Conservation (phyloP, 2,329 filamentous ascomycete genomes). For the Pseudogymnoascus sp. region DNA sequence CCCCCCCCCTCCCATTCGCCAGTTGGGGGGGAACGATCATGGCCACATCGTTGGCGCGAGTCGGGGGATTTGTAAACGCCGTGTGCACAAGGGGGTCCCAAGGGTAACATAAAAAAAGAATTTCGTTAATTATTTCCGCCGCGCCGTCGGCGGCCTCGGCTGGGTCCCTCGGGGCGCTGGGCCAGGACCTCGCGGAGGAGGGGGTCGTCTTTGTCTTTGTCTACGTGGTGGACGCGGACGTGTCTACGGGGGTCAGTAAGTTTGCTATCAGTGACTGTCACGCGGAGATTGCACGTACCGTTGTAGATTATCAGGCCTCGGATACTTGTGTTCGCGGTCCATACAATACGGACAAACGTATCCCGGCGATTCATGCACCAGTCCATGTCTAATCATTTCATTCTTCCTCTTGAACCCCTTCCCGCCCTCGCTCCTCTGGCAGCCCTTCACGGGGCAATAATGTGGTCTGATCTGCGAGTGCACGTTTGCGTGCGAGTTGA, state of each 20-base stretch:
- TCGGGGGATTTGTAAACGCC: neutral
- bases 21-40: neutral
- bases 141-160: conserved; percentile 68
- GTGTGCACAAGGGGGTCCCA: neutral
- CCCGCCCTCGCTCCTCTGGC: conserved; percentile 55
- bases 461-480: conserved; percentile 59
- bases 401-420: conserved; percentile 67
- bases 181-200: conserved; percentile 73
- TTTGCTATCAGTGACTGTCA: neutral
- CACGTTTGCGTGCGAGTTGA: conserved; percentile 73
- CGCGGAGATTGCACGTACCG: conserved; percentile 48
- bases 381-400: conserved; percentile 67
- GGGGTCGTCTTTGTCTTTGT: conserved; percentile 84
- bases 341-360: conserved; percentile 96
- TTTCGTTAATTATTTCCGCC: conserved; percentile 32
- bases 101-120: neutral
- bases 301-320: conserved; percentile 90
- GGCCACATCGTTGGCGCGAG: neutral
- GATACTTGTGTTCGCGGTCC: conserved; percentile 88
- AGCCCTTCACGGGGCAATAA: conserved; percentile 56
- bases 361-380: conserved; percentile 89
- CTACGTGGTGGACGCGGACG: conserved; percentile 83
- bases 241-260: conserved; percentile 50
- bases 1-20: neutral
- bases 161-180: conserved; percentile 77